Conservation (phyloP, 2,329 filamentous ascomycete species). For the Fusarium torreyae region DNA sequence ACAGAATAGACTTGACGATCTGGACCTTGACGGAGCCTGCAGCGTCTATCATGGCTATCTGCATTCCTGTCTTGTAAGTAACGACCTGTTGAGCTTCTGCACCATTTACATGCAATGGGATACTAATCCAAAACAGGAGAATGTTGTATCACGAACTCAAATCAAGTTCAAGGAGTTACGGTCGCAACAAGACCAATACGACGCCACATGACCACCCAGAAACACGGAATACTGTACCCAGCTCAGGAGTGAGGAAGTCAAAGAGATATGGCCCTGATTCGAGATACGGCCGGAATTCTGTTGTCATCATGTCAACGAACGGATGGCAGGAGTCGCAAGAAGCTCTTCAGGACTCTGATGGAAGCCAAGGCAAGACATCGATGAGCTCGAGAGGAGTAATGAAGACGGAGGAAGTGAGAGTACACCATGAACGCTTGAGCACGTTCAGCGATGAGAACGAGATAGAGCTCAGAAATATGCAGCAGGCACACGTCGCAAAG, state of each 20-base stretch:
- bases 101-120: rapidly evolving
- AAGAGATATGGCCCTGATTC: conserved; percentile 39
- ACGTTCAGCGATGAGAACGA: conserved; percentile 40
- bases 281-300: conserved; percentile 51
- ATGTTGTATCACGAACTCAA: conserved; percentile 56
- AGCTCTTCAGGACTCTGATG: conserved; percentile 47
- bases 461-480: conserved; percentile 42
- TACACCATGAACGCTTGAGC: conserved; percentile 46
- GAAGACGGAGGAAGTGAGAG: conserved; percentile 52
- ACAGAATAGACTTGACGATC: conserved; percentile 55
- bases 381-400: conserved; percentile 44
- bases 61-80: conserved; percentile 54
- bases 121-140: conserved; percentile 44
- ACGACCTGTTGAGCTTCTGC: rapidly evolving
- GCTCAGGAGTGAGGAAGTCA: conserved; percentile 25
- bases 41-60: conserved; percentile 56
- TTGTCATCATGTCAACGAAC: conserved; percentile 52
- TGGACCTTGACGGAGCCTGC: conserved; percentile 56
- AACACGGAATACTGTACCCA: conserved; percentile 15
- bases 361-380: conserved; percentile 18
- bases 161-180: conserved; percentile 51
- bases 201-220: conserved; percentile 15
- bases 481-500: conserved; percentile 10
- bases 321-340: conserved; percentile 55
- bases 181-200: conserved; percentile 41